phyloP scores from a whole-genome alignment of 2,329 filamentous ascomycete genomes.

The Orbilia javanica region DNA sequence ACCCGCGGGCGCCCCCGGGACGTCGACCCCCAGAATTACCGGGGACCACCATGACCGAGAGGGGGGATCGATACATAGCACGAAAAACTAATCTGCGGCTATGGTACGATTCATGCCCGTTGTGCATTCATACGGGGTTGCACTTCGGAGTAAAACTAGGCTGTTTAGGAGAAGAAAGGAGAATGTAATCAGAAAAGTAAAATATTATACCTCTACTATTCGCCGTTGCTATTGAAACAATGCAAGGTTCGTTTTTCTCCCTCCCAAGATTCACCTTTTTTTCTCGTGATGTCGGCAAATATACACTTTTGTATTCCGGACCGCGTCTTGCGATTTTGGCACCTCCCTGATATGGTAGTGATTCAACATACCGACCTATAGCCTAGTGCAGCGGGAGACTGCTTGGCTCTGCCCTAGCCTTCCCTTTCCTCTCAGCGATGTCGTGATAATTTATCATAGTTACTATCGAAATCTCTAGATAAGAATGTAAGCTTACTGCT shows the following conservation, averaged over 20 bases:
- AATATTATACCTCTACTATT: not conserved
- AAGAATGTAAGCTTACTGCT: constrained; percentile 12
- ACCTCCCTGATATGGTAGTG: not conserved
- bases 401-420: not conserved
- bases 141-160: constrained; percentile 12
- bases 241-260: not conserved
- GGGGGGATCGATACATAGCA: not conserved
- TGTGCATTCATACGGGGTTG: not conserved
- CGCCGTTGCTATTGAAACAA: too few species aligned
- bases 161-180: not conserved
- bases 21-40: not conserved
- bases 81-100: not conserved
- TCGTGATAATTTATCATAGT: not conserved
- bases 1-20: not conserved
- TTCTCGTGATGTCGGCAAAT: not conserved
- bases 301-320: not conserved
- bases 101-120: not conserved
- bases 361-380: too few species aligned
- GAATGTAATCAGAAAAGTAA: not conserved
- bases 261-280: not conserved
- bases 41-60: not conserved
- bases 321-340: not conserved
- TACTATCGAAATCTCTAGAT: not conserved
- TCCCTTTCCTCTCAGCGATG: not conserved
- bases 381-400: too few species aligned